A percentile compares a stretch with the other conserved stretches of the same genome.
phyloP scores from a whole-genome alignment of 2,329 filamentous ascomycete species.

The Sarocladium strictum region DNA sequence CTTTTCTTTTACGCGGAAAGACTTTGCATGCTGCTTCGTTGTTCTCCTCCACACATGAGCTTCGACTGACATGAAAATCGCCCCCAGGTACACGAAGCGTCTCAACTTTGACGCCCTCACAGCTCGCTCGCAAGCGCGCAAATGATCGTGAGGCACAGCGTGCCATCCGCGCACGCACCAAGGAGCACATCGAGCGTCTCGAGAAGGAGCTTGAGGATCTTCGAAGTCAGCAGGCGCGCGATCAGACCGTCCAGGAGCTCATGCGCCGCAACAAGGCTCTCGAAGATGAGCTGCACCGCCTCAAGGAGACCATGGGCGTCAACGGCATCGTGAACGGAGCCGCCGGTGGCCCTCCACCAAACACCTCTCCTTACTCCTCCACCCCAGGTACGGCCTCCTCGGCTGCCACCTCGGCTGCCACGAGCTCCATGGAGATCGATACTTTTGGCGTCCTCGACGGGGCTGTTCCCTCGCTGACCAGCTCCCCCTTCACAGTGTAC shows the following conservation, averaged over 20 bases:
- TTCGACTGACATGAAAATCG: not conserved
- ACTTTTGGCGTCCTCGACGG: conserved; percentile 3
- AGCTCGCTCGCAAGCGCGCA: conserved; percentile 82
- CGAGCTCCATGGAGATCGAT: conserved; percentile 13
- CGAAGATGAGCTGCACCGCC: conserved; percentile 43
- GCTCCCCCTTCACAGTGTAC: conserved; percentile 26
- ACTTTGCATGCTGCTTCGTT: no score
- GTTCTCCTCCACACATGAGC: conserved; percentile 7
- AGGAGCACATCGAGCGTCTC: conserved; percentile 74
- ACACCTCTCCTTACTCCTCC: conserved; percentile 32
- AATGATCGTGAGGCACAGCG: conserved; percentile 90
- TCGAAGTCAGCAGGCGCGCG: conserved; percentile 40
- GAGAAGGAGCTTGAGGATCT: conserved; percentile 72
- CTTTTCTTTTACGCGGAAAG: no score
- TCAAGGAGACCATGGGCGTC: conserved; percentile 40
- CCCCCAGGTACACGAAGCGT: conserved; percentile 63
- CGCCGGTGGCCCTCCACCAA: conserved; percentile 20
- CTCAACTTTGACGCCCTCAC: conserved; percentile 79
- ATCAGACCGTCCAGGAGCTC: conserved; percentile 46
- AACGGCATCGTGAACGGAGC: not conserved
- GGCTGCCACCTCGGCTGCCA: conserved; percentile 6
- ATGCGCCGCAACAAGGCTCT: conserved; percentile 46
- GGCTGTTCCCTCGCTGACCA: conserved; percentile 10
- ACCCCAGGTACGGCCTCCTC: conserved; percentile 29
- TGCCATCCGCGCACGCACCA: conserved; percentile 79